phyloP scores from a whole-genome alignment of 2,329 filamentous ascomycete species.

The Ceratocystis papillata region DNA sequence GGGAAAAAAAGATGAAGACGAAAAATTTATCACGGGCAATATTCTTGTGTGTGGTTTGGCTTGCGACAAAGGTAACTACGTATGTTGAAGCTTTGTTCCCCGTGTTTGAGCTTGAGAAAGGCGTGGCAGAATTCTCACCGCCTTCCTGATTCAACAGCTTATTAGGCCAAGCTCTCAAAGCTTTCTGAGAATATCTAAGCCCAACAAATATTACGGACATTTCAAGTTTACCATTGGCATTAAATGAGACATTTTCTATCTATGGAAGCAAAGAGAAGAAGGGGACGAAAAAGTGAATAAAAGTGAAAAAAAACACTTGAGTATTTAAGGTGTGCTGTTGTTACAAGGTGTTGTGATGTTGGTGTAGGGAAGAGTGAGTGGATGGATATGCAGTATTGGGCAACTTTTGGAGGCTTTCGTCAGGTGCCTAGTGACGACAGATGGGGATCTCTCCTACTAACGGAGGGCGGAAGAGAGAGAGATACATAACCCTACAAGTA shows the following conservation, averaged over 20 bases:
- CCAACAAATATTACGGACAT: neutral
- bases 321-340: conserved; percentile 6
- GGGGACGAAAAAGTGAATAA: too few species aligned
- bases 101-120: conserved; percentile 8
- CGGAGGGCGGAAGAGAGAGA: neutral
- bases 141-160: conserved; percentile 11
- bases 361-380: neutral
- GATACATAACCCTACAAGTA: neutral
- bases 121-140: conserved; percentile 22
- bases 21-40: neutral
- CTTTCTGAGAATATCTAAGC: neutral
- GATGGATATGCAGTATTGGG: neutral
- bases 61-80: conserved; percentile 10
- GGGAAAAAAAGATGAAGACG: neutral
- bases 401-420: neutral
- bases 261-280: neutral
- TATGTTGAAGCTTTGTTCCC: conserved; percentile 13
- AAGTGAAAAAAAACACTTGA: neutral
- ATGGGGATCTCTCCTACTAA: neutral
- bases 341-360: conserved; percentile 3
- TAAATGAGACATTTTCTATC: neutral
- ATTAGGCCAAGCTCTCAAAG: conserved; percentile 9
- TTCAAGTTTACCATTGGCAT: neutral
- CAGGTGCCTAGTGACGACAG: neutral
- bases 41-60: neutral